A percentile compares a stretch with the other conserved stretches of the same genome.
These are phyloP conservation scores for Neocatenulostroma microsporum DNA, from an alignment of 2,329 filamentous ascomycete species.

Conservation along the genomic window DNA sequence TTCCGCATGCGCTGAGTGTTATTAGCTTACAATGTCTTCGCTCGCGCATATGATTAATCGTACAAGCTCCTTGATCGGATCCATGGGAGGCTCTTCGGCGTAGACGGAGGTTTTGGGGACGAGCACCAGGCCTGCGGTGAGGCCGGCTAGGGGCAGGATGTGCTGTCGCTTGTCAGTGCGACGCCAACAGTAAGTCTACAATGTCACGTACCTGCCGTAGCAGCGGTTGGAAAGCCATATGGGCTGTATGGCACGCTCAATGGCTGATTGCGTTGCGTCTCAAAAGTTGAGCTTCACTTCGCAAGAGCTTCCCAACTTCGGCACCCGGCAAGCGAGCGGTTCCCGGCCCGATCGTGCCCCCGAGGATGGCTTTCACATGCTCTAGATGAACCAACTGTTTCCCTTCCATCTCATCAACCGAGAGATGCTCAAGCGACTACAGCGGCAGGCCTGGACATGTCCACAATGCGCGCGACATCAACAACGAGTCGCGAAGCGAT, in stretches of 20 bases:
- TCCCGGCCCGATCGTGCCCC: too few relatives aligned
- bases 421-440: constrained; percentile 39
- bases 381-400: too few relatives aligned
- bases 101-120: constrained; percentile 39
- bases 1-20: constrained; percentile 31
- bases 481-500: constrained; percentile 17
- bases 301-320: constrained; percentile 7
- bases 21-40: neutral
- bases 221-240: constrained; percentile 49
- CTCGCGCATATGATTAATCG: constrained; percentile 4
- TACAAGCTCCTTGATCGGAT: constrained; percentile 25
- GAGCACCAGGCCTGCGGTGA: constrained; percentile 40
- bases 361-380: too few relatives aligned
- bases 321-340: too few relatives aligned
- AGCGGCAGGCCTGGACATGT: constrained; percentile 53
- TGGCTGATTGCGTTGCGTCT: constrained; percentile 5
- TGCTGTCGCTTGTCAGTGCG: constrained; percentile 33
- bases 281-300: neutral
- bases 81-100: constrained; percentile 40
- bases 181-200: neutral
- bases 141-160: constrained; percentile 41
- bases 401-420: too few relatives aligned
- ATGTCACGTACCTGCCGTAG: constrained; percentile 42
- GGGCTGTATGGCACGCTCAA: constrained; percentile 6
- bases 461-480: constrained; percentile 47